Conservation (phyloP, 495 filamentous ascomycete genomes). For the Beverwykella pulmonaria region DNA sequence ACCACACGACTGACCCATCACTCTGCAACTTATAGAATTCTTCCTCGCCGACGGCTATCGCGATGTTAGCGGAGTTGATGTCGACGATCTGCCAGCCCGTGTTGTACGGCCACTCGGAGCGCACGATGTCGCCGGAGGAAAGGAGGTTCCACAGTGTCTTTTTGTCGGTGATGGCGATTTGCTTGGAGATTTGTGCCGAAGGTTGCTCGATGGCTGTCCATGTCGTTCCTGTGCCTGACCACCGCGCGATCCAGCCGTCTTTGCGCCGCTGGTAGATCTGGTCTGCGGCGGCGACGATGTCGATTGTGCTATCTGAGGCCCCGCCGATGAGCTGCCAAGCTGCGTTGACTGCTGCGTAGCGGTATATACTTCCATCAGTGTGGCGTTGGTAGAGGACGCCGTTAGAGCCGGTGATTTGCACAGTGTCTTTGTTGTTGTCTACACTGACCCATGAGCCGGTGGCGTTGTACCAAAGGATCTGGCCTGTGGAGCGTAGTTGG, state of each 20-base stretch:
- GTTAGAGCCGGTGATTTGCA: conserved; percentile 25
- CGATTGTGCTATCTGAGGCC: conserved; percentile 19
- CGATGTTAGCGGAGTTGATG: conserved; percentile 16
- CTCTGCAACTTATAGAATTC: conserved; percentile 35
- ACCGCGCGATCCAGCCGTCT: conserved; percentile 35
- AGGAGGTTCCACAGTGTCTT: conserved; percentile 31
- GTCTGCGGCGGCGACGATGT: conserved; percentile 29
- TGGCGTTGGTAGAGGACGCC: conserved; percentile 31
- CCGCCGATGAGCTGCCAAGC: conserved; percentile 26
- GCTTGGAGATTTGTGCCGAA: neutral
- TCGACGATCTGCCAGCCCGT: conserved; percentile 24
- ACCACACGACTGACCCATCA: conserved; percentile 25
- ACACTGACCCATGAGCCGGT: conserved; percentile 22
- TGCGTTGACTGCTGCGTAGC: conserved; percentile 6
- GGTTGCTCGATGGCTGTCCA: conserved; percentile 33
- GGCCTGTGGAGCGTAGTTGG: conserved; percentile 25
- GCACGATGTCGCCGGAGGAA: conserved; percentile 23
- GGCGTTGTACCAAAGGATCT: conserved; percentile 18
- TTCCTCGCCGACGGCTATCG: conserved; percentile 31
- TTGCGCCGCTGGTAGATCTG: conserved; percentile 29
- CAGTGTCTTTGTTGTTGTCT: conserved; percentile 27
- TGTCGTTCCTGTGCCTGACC: conserved; percentile 22
- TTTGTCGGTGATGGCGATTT: conserved; percentile 31
- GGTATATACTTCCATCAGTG: conserved; percentile 24
- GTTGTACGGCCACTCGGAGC: conserved; percentile 25